Conservation (phyloP, 176 grass and related monocot genomes). For the Tillandsia leiboldiana region DNA sequence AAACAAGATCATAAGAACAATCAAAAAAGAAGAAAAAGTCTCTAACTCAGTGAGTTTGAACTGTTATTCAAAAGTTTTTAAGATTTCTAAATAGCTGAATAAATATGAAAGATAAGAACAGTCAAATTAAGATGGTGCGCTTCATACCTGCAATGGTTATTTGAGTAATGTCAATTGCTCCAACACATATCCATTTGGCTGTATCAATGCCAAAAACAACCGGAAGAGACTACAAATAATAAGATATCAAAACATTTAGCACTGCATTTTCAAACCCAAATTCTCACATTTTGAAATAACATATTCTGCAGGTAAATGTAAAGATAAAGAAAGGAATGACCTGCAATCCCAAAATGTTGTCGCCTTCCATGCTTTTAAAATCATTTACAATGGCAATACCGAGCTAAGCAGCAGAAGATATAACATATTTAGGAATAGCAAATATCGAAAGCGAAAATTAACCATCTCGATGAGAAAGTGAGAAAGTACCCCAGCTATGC, state of each 20-base stretch:
- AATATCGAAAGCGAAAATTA: background rate
- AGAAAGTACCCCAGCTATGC: conserved; percentile 25
- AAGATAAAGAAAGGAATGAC: background rate
- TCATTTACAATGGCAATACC: conserved; percentile 6
- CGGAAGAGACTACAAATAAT: conserved; percentile 62
- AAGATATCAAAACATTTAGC: background rate
- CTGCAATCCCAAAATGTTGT: conserved; percentile 6
- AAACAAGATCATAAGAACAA: background rate
- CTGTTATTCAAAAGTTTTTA: background rate
- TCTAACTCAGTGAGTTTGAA: too few species aligned
- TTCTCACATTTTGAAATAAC: conserved; percentile 2
- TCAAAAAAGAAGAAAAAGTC: background rate
- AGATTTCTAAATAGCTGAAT: background rate
- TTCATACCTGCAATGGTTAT: conserved; percentile 67
- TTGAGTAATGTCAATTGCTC: conserved; percentile 94
- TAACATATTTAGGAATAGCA: background rate
- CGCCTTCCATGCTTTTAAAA: conserved; percentile 3
- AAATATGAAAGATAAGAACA: background rate
- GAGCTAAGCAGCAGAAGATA: background rate
- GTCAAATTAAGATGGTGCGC: background rate
- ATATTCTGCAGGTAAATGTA: background rate
- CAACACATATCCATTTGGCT: conserved; percentile 98
- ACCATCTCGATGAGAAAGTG: background rate
- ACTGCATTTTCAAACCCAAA: background rate
- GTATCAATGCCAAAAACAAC: conserved; percentile 90